Evolutionary conservation across 441 rosid genomes (phyloP), one percentile per base, ranked within the genome.

Genomic region (Syzygium syzygioides): DNA sequence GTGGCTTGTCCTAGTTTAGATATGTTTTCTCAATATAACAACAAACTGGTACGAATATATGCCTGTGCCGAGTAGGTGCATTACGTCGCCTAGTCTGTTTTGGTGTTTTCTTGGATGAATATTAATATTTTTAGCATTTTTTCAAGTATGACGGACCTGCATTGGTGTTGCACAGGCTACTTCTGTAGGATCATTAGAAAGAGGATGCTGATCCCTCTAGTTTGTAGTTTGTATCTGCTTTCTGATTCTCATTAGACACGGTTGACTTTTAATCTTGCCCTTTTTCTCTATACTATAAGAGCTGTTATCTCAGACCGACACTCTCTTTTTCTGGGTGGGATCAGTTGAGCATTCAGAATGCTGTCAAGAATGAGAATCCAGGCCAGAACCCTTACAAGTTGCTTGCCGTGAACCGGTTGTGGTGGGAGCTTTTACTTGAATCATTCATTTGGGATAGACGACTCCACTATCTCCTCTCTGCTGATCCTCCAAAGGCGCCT

Each of bases 361-460:
- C 89, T 79, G 90, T 91, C 64, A 90, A 91, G 92, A 93, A 90
- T 41, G 95, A 91, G 88, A 91, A 91, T 86, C 87, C 90, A 45
- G 94, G 90, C 66, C 90, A 91, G 86, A 93, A 90, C 88, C 90
- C 87, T 85, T 92, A 94, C 90, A 93, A 90, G 88, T 89, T 93
- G 90, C 97, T 97, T 80, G 92, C 90, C 89, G 90, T 96, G 92
- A 98, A 96, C 90, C 92, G 94, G 52, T 71, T 95, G 89, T 88
- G 93, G 89, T 97, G 98, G 99, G 97, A 96, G 88, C 97, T 98
- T 90, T 91, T 96, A 90, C 94, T 98, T 90, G 95, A 93, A 91
- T 94, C 99, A 71, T 91, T 86, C 90, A 89, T 96, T 86, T 98
- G 99, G 99, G 95, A 96, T 91, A 87, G 88, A 55, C 97, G 99